Evolutionary conservation across 257 asterid species (phyloP).

Genomic region (Solanum pinnatisectum): DNA sequence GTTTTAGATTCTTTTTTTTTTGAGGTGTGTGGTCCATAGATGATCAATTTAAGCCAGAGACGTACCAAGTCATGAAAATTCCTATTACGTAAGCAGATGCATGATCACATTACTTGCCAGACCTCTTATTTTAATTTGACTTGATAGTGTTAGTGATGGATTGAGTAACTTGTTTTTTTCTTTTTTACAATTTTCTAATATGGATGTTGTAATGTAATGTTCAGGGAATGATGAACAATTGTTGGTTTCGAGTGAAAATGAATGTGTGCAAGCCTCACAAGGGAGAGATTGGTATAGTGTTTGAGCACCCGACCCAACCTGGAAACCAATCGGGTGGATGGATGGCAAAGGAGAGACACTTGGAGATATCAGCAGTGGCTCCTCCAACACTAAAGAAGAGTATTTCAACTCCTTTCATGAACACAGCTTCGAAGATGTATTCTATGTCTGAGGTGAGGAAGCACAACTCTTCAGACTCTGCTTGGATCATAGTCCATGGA

Average conservation of each 20-base stretch:
- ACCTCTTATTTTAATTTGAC: not conserved
- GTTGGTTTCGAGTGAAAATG: slow-evolving; percentile 85
- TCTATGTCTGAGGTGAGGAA: slow-evolving; percentile 61
- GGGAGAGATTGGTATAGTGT: slow-evolving; percentile 80
- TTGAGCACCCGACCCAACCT: slow-evolving; percentile 93
- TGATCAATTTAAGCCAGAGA: not conserved
- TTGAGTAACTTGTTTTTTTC: not conserved
- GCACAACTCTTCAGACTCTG: slow-evolving; percentile 60
- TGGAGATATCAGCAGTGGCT: slow-evolving; percentile 40
- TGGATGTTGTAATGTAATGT: not conserved
- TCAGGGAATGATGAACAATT: slow-evolving; percentile 98
- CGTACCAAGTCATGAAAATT: not conserved
- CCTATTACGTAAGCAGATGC: not conserved
- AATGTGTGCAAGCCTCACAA: slow-evolving; percentile 69
- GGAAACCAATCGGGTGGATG: slow-evolving; percentile 90
- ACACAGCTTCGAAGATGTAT: slow-evolving; percentile 46
- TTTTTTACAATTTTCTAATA: not conserved
- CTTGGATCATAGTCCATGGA: slow-evolving; percentile 92
- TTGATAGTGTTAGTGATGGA: not conserved
- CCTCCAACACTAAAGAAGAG: slow-evolving; percentile 48
- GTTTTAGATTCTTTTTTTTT: not conserved
- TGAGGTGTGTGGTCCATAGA: not conserved
- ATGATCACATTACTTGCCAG: not conserved
- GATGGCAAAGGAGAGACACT: slow-evolving; percentile 85
- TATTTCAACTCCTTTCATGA: slow-evolving; percentile 81